Conservation (phyloP, 164 flowering plant species). For the Tetracentron sinense region DNA sequence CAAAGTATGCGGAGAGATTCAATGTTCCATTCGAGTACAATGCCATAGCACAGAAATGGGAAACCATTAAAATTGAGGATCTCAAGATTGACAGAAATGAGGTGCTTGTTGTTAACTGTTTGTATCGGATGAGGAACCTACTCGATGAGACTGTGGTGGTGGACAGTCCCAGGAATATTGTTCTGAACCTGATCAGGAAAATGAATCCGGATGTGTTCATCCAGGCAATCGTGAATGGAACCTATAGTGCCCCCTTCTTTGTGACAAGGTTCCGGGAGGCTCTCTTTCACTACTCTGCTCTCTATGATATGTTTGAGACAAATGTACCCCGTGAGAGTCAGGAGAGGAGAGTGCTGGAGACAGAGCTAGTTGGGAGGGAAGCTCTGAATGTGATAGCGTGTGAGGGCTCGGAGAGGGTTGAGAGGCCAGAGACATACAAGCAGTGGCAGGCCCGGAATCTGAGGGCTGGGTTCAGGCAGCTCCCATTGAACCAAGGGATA, state of each 20-base stretch:
- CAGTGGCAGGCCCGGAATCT: too few species aligned
- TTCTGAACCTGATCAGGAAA: too few species aligned
- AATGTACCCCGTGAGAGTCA: conserved; percentile 13
- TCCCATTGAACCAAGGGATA: conserved; percentile 14
- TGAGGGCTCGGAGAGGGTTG: too few species aligned
- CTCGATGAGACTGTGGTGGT: conserved; percentile 30
- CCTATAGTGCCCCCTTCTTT: too few species aligned
- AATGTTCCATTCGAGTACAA: too few species aligned
- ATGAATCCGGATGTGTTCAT: conserved; percentile 20
- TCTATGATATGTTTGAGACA: conserved; percentile 28
- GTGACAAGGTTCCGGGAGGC: conserved; percentile 34
- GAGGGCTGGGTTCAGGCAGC: too few species aligned
- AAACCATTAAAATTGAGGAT: conserved; percentile 22
- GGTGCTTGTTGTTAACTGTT: conserved; percentile 23
- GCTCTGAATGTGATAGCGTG: too few species aligned
- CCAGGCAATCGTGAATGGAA: conserved; percentile 23
- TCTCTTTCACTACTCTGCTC: conserved; percentile 24
- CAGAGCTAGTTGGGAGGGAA: conserved; percentile 20
- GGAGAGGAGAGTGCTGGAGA: conserved; percentile 20
- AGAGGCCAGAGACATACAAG: too few species aligned
- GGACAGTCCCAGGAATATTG: conserved; percentile 29
- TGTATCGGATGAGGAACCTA: conserved; percentile 19
- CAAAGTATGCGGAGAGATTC: too few species aligned
- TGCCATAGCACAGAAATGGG: conserved; percentile 30
- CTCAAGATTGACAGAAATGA: too few species aligned